Base-by-base conservation (phyloP, 192 early-diverging fungal species). In the Radiomyces spectabilis region DNA sequence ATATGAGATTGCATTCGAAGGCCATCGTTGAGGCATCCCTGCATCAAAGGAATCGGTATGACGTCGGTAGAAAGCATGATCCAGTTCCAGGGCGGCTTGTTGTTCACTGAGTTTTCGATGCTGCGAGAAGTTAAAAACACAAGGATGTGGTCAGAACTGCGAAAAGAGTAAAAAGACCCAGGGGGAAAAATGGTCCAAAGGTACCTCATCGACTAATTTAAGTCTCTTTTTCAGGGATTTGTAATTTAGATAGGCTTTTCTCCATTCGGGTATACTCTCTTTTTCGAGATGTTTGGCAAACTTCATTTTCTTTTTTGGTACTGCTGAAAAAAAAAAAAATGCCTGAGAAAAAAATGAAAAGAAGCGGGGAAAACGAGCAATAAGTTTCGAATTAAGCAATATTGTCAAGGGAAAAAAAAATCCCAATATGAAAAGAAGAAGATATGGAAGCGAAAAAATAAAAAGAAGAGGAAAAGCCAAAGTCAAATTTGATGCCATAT, bases 211-310 rank as follows among this genome's bases (percentile, higher is more conserved):
- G 4, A 79, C 71, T 5, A 46, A 62, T 49, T 82, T 81, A 32
- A 84, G 64, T 33, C 57, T 42, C 47, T 72, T 78, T 55, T 85
- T 86, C 16, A 85, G 66, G 0, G 73, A 71, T 52, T 73, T 71
- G 56, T 88, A 88, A 59, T 86, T 70, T 30, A 84, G 68, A 53
- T 88, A 88, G 45, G 78, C 82, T 57, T 84, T 83, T 57, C 74
- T 68, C 86, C 86, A 88, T 57, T 88, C 86, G 19, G 32, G 51
- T 24, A 52, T 52, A 34, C 37, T 33, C 22, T 52, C 37, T 37
- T 13, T 33, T 51, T 54, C 37, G 24, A 29, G 24, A 25, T 38
- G 6, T 27, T 24, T 29, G 12, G 35, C 10, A 27, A 16, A 24
- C 13, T 57, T 26, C 24, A 35, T 47, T 40, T 26, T 39, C 24